Conservation (phyloP, 78 protist genomes). For the Chrysochromulina parva region DNA sequence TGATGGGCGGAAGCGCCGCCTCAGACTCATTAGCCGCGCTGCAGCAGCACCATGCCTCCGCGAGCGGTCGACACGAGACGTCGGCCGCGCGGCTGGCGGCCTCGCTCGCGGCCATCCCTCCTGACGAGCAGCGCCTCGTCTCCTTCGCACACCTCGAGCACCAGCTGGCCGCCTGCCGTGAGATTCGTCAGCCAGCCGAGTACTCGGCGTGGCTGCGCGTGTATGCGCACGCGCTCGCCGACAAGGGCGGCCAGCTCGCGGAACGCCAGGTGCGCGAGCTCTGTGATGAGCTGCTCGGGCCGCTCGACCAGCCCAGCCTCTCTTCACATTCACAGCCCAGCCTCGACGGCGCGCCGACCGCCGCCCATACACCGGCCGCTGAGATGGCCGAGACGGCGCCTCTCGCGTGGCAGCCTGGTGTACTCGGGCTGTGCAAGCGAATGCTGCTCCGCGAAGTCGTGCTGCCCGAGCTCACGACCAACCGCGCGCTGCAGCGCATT, state of each 20-base stretch:
- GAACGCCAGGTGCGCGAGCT: background rate
- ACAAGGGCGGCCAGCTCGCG: background rate
- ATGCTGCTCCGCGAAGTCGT: background rate
- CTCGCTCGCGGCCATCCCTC: background rate
- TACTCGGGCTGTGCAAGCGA: background rate
- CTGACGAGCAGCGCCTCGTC: background rate
- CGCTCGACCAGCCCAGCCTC: background rate
- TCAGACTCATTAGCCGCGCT: no score
- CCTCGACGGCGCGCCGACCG: no score
- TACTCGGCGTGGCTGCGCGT: background rate
- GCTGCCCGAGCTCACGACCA: background rate
- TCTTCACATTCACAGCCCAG: no score
- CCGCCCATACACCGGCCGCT: no score
- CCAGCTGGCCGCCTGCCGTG: background rate
- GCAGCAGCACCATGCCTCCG: no score
- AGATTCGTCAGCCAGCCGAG: background rate
- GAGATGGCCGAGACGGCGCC: background rate
- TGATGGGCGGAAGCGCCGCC: no score
- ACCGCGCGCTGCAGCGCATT: background rate
- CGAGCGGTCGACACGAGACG: no score
- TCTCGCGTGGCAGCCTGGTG: background rate
- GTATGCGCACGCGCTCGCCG: background rate
- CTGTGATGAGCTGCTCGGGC: background rate
- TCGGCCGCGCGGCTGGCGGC: background rate
- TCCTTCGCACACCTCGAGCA: background rate